Evolutionary conservation across 306 rosid genomes (phyloP).

Genomic region (Ochetophila trinervis): DNA sequence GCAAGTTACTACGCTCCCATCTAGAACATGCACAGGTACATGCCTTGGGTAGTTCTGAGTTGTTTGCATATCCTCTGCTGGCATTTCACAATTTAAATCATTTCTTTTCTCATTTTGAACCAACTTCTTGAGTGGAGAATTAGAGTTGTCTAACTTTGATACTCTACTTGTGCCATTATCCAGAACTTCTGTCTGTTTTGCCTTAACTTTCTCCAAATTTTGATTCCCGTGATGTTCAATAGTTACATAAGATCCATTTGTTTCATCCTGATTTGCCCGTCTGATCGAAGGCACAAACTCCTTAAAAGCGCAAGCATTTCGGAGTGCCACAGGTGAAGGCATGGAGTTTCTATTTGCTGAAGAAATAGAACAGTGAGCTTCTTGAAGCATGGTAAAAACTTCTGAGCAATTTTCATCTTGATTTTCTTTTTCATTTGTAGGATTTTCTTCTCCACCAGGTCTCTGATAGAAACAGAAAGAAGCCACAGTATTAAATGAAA

Average conservation of each 20-base stretch:
- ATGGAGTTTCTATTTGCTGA: constrained; percentile 50
- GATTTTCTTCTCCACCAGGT: constrained; percentile 47
- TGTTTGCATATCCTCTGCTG: constrained; percentile 62
- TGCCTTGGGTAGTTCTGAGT: constrained; percentile 81
- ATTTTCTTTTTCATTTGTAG: constrained; percentile 41
- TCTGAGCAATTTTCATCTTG: constrained; percentile 51
- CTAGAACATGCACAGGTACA: constrained; percentile 83
- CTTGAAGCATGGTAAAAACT: constrained; percentile 48
- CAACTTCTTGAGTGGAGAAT: constrained; percentile 38
- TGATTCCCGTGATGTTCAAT: constrained; percentile 42
- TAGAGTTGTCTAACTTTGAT: constrained; percentile 41
- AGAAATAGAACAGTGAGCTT: constrained; percentile 53
- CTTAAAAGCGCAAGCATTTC: constrained; percentile 41
- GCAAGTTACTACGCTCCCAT: constrained; percentile 58
- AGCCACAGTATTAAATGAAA: constrained; percentile 21
- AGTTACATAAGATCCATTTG: constrained; percentile 44
- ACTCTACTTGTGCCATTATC: constrained; percentile 42
- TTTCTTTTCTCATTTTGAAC: constrained; percentile 50
- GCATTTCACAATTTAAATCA: constrained; percentile 44
- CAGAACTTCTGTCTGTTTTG: constrained; percentile 31
- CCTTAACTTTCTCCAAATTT: constrained; percentile 49
- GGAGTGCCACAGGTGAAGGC: constrained; percentile 29
- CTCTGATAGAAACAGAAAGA: constrained; percentile 33
- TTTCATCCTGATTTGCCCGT: constrained; percentile 43
- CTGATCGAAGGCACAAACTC: constrained; percentile 64